Percentiles rank a stretch among this genome's conserved stretches.
phyloP scores from a whole-genome alignment of 2,329 filamentous ascomycete genomes.

The Dothidotthia symphoricarpi region DNA sequence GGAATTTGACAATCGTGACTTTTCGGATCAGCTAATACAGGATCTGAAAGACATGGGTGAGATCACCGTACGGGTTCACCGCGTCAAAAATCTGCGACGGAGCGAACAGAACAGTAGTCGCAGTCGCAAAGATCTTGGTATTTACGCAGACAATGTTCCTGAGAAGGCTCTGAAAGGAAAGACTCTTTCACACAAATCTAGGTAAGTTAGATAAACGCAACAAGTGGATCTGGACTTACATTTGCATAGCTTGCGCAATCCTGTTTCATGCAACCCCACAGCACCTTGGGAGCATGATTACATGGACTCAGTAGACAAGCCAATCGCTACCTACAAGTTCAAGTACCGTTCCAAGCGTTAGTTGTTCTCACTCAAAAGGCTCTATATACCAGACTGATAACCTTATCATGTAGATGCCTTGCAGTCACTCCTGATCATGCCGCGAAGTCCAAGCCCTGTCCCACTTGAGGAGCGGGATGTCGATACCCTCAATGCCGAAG shows the following conservation, averaged over 20 bases:
- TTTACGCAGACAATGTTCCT: no score
- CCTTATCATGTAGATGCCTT: constrained; percentile 20
- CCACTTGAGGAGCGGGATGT: constrained; percentile 17
- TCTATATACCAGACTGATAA: not conserved
- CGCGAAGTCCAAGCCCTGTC: constrained; percentile 25
- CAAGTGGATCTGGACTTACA: no score
- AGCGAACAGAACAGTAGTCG: constrained; percentile 6
- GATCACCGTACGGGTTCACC: constrained; percentile 12
- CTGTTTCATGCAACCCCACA: not conserved
- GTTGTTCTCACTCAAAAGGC: not conserved
- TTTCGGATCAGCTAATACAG: constrained; percentile 2
- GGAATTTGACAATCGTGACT: not conserved
- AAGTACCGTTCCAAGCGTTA: constrained; percentile 22
- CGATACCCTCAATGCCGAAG: constrained; percentile 11
- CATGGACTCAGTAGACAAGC: not conserved
- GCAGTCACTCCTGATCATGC: constrained; percentile 35
- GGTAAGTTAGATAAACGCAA: constrained; percentile 4
- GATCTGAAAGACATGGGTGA: constrained; percentile 12
- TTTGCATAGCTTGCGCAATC: not conserved
- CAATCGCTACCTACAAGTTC: constrained; percentile 19
- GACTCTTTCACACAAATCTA: constrained; percentile 14
- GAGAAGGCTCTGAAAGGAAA: constrained; percentile 25
- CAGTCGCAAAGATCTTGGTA: not conserved
- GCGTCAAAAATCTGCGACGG: constrained; percentile 5
- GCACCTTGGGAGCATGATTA: rapidly evolving